Evolutionary conservation across 257 asterid species (phyloP).

Genomic region (Primulina eburnea): DNA sequence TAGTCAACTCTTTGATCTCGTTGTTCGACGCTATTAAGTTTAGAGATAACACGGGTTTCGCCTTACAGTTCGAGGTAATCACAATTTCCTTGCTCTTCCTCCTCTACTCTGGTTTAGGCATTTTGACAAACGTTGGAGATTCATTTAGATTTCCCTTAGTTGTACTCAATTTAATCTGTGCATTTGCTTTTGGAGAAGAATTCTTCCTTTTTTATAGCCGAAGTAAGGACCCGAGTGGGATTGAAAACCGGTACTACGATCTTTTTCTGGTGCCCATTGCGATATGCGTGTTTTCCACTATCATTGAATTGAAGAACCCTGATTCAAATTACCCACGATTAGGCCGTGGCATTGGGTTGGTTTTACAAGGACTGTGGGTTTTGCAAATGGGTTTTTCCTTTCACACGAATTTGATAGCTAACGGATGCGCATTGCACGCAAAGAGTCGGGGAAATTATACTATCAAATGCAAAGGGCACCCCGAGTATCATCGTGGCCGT

Average conservation of each 20-base stretch:
- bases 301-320: constrained; percentile 61
- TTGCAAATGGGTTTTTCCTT: constrained; percentile 94
- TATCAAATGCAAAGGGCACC: constrained; percentile 82
- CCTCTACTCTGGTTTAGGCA: constrained; percentile 60
- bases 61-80: constrained; percentile 68
- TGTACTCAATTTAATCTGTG: constrained; percentile 48
- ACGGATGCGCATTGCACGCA: constrained; percentile 73
- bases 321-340: constrained; percentile 47
- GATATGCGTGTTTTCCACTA: constrained; percentile 66
- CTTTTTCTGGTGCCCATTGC: constrained; percentile 67
- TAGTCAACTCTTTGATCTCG: constrained; percentile 62
- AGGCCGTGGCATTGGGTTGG: constrained; percentile 75
- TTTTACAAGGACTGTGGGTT: constrained; percentile 82
- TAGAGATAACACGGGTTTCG: constrained; percentile 59
- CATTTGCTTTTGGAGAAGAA: constrained; percentile 81
- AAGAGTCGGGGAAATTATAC: constrained; percentile 87
- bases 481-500: constrained; percentile 81
- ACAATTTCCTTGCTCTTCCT: constrained; percentile 53
- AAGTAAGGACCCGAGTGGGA: constrained; percentile 75
- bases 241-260: constrained; percentile 83
- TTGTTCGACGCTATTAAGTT: constrained; percentile 57
- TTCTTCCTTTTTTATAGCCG: constrained; percentile 67
- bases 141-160: constrained; percentile 43
- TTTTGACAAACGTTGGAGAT: constrained; percentile 34
- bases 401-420: constrained; percentile 57